phyloP scores from a whole-genome alignment of 108 stramenopile genomes.

The Cyclotella kingstonii region DNA sequence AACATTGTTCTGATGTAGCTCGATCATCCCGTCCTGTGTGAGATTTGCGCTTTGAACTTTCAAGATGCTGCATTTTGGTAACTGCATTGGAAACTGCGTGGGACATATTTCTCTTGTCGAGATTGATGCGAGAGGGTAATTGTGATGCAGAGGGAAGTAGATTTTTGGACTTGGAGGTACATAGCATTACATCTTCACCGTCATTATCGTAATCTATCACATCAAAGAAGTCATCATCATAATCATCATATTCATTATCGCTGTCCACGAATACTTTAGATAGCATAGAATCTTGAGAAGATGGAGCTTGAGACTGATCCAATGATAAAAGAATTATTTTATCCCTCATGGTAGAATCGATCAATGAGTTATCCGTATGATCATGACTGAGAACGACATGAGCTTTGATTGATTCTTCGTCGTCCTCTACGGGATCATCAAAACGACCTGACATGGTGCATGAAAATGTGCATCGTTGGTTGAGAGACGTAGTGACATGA shows the following conservation, averaged over 20 bases:
- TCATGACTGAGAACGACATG: neutral
- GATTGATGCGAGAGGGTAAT: slow-evolving; percentile 62
- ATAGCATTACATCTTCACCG: too few species aligned
- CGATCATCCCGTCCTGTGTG: slow-evolving; percentile 94
- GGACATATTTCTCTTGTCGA: slow-evolving; percentile 48
- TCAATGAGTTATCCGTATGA: slow-evolving; percentile 25
- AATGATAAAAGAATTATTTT: slow-evolving; percentile 18
- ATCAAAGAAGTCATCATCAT: slow-evolving; percentile 54
- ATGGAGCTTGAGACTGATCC: neutral
- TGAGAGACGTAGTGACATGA: too few species aligned
- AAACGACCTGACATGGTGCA: slow-evolving; percentile 50
- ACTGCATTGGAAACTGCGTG: slow-evolving; percentile 88
- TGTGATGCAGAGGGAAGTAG: neutral
- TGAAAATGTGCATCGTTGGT: too few species aligned
- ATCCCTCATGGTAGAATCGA: slow-evolving; percentile 27
- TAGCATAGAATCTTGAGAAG: neutral
- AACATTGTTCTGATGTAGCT: slow-evolving; percentile 91
- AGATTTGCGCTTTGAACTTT: slow-evolving; percentile 77
- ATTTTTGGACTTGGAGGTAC: slow-evolving; percentile 7
- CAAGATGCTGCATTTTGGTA: slow-evolving; percentile 84
- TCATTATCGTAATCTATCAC: slow-evolving; percentile 25
- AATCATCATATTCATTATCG: slow-evolving; percentile 34
- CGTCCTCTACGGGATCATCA: slow-evolving; percentile 49
- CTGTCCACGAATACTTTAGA: slow-evolving; percentile 11
- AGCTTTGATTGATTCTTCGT: slow-evolving; percentile 2